Evolutionary conservation across 169 alveolate genomes (phyloP), one percentile per base, ranked within the genome.

Genomic region (Haemoproteus tartakovskyi): DNA sequence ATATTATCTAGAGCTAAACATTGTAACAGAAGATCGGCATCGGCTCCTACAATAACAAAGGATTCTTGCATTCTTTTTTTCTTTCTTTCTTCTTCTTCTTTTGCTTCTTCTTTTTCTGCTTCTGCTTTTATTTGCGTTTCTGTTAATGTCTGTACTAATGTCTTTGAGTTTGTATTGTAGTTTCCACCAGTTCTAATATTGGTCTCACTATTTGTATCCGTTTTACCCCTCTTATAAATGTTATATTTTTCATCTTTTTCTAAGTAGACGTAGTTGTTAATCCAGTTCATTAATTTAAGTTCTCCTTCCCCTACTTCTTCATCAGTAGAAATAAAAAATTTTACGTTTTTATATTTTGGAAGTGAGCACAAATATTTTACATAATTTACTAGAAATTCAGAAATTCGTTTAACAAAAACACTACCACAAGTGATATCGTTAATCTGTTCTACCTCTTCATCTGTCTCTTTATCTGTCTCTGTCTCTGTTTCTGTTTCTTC

Each of bases 261-360:
- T 33, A 33, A 5, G 9, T 33, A 6, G 26, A 64, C 38, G 21
- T 59, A 54, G 29, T 46, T 74, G 41, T 11, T 33, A 9, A 85
- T 60, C 90, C 90, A 85, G 19, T 85, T 79, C 80, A 79, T 79
- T 4, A 85, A 79, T 57, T 85, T 85, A 2, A 85, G 63, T 70
- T 85, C 90, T 3, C 90, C 90, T 19, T 85, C 90, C 14, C 90
- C 90, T 52, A 41, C 60, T 18, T 83, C 85, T 22, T 48, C 37
- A 30, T 79, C 62, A 1, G 87, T 85, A 16, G 90, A 85, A 3
- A 79, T 16, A 46, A 27, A 85, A 45, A 85, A 41, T 26, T 78
- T 85, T 9, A 40, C 59, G 14, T 50, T 3, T 5, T n/a, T 21
- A 70, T 46, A 74, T 40, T 47, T 50, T 19, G 40, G 38, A 0